Evolutionary conservation across 192 early-diverging fungal genomes (phyloP).

Genomic region (Phycomyces nitens): DNA sequence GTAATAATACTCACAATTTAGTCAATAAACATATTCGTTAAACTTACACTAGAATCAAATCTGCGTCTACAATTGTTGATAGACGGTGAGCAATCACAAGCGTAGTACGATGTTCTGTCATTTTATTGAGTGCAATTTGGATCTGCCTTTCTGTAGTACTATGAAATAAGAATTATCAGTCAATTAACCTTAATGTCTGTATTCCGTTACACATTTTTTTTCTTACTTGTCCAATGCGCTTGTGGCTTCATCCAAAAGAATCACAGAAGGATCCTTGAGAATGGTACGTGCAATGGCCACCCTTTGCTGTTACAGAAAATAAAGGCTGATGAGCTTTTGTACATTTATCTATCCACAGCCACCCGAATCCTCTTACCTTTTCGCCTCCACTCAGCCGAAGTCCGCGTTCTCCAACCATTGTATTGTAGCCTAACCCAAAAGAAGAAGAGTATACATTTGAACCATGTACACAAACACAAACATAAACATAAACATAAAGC

Average conservation of each 20-base stretch:
- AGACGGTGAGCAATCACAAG: slow-evolving; percentile 84
- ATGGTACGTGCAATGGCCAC: slow-evolving; percentile 83
- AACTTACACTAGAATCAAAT: slow-evolving; percentile 70
- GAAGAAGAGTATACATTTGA: too few relatives aligned
- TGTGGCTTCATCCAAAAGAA: slow-evolving; percentile 89
- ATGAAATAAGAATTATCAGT: background rate
- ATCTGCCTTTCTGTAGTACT: slow-evolving; percentile 64
- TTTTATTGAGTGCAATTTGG: slow-evolving; percentile 71
- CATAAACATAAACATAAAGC: too few relatives aligned
- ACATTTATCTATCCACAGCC: too few relatives aligned
- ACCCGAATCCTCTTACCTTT: slow-evolving; percentile 40
- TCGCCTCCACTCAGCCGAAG: slow-evolving; percentile 85
- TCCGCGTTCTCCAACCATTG: slow-evolving; percentile 65
- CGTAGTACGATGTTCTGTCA: slow-evolving; percentile 81
- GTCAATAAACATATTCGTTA: too few relatives aligned
- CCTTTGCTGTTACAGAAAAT: slow-evolving; percentile 55
- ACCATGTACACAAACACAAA: background rate
- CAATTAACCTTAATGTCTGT: background rate
- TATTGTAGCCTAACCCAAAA: slow-evolving; percentile 38
- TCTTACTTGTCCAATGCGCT: slow-evolving; percentile 76
- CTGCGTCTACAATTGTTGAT: slow-evolving; percentile 78
- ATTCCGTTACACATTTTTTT: slow-evolving; percentile 45
- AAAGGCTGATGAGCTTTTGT: background rate
- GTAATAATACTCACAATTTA: background rate
- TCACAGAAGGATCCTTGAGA: slow-evolving; percentile 58